These are phyloP conservation scores for Xylaria castorea DNA, from an alignment of 495 filamentous ascomycete species.

Conservation along the genomic window DNA sequence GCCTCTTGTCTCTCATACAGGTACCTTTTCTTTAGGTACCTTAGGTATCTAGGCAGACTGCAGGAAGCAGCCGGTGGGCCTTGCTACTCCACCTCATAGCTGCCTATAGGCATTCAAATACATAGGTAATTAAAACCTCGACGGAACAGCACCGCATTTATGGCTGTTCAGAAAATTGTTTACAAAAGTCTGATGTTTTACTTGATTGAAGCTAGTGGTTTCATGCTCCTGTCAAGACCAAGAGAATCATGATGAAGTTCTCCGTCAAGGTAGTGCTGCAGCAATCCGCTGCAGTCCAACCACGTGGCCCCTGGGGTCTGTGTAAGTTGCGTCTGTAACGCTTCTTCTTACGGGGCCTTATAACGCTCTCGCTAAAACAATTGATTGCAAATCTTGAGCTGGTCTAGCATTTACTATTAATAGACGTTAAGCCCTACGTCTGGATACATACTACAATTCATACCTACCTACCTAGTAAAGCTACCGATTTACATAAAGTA, in stretches of 20 bases:
- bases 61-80: background rate
- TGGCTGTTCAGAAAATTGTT: background rate
- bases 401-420: background rate
- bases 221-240: background rate
- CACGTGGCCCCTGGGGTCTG: constrained; percentile 6
- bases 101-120: background rate
- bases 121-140: background rate
- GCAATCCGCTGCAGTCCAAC: background rate
- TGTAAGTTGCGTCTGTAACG: background rate
- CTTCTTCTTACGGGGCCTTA: background rate
- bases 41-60: background rate
- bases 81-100: background rate
- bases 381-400: background rate
- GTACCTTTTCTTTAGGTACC: background rate
- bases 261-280: background rate
- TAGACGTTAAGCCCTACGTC: background rate
- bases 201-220: background rate
- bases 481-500: background rate
- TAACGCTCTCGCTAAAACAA: background rate
- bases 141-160: background rate
- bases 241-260: background rate
- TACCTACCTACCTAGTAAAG: background rate
- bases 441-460: background rate
- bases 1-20: background rate
- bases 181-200: background rate